These are phyloP conservation scores for Auriculariales sp. DNA, from an alignment of 768 basidiomycete genomes.

Conservation along the genomic window DNA sequence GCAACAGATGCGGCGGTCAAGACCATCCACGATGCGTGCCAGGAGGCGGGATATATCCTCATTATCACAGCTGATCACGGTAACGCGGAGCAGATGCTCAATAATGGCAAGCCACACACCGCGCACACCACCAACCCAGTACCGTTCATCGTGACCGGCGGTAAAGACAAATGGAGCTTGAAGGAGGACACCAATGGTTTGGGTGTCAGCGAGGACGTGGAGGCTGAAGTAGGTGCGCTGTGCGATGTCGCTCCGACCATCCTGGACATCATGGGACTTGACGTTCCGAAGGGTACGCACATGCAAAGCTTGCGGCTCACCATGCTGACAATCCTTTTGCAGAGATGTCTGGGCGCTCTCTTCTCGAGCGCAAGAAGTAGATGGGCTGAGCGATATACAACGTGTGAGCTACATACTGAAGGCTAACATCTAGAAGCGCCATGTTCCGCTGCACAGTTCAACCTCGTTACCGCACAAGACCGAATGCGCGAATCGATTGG, in stretches of 20 bases:
- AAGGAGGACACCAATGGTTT: constrained; percentile 31
- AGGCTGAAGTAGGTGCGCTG: constrained; percentile 51
- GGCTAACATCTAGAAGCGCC: too few species aligned
- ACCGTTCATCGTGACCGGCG: constrained; percentile 78
- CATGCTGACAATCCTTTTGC: constrained; percentile 3
- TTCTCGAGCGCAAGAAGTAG: constrained; percentile 18
- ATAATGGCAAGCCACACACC: constrained; percentile 75
- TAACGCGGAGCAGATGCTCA: constrained; percentile 90
- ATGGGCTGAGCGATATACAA: too few species aligned
- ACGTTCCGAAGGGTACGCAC: constrained; percentile 7
- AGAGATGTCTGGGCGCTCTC: constrained; percentile 49
- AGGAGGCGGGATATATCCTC: constrained; percentile 75
- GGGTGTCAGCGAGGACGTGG: constrained; percentile 22
- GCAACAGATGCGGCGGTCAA: constrained; percentile 86
- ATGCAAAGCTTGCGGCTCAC: background rate
- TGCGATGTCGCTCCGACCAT: constrained; percentile 88
- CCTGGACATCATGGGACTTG: constrained; percentile 51
- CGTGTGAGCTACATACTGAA: too few species aligned
- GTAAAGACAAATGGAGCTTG: constrained; percentile 40
- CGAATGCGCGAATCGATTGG: too few species aligned
- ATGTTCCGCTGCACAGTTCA: too few species aligned
- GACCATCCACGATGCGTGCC: constrained; percentile 72
- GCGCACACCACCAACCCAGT: constrained; percentile 85
- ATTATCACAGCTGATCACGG: constrained; percentile 89
- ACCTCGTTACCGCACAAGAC: too few species aligned